Percentiles rank a stretch among this genome's conserved stretches.
These are phyloP conservation scores for Neoboletus magnificus DNA, from an alignment of 768 basidiomycete genomes.

Conservation along the genomic window DNA sequence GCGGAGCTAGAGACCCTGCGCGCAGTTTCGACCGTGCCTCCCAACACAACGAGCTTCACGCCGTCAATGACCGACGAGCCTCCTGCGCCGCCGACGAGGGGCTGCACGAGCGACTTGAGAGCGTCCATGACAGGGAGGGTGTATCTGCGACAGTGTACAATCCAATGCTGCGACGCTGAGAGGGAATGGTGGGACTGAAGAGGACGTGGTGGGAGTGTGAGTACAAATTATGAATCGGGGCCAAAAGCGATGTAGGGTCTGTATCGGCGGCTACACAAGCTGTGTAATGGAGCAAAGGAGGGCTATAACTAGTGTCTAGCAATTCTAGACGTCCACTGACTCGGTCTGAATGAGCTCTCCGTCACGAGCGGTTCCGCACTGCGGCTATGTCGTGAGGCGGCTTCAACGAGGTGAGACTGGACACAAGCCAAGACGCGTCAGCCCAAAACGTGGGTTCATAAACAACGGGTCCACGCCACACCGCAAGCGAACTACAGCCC, in stretches of 20 bases:
- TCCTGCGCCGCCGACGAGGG: constrained; percentile 71
- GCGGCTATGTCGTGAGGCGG: neutral
- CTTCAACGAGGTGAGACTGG: constrained; percentile 14
- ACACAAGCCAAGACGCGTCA: constrained; percentile 40
- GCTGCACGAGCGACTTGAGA: constrained; percentile 76
- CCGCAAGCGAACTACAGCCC: constrained; percentile 14
- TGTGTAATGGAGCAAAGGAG: constrained; percentile 16
- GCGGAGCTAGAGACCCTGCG: constrained; percentile 78
- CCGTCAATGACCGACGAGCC: constrained; percentile 82
- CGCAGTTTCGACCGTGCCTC: constrained; percentile 85
- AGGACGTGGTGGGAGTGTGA: constrained; percentile 26
- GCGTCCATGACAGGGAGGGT: constrained; percentile 57
- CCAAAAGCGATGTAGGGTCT: constrained; percentile 9
- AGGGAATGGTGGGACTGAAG: constrained; percentile 13
- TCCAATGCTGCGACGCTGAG: constrained; percentile 37
- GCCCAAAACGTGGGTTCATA: constrained; percentile 28
- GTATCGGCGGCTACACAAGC: constrained; percentile 13
- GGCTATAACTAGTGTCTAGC: neutral
- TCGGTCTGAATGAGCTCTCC: neutral
- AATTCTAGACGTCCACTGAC: neutral
- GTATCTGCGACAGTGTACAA: constrained; percentile 27
- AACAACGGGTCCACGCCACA: constrained; percentile 31
- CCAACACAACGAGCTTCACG: constrained; percentile 86
- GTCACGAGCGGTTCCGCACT: constrained; percentile 6
- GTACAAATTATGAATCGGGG: constrained; percentile 5